phyloP scores from a whole-genome alignment of 2,329 filamentous ascomycete species.

The Neoscytalidium dimidiatum region DNA sequence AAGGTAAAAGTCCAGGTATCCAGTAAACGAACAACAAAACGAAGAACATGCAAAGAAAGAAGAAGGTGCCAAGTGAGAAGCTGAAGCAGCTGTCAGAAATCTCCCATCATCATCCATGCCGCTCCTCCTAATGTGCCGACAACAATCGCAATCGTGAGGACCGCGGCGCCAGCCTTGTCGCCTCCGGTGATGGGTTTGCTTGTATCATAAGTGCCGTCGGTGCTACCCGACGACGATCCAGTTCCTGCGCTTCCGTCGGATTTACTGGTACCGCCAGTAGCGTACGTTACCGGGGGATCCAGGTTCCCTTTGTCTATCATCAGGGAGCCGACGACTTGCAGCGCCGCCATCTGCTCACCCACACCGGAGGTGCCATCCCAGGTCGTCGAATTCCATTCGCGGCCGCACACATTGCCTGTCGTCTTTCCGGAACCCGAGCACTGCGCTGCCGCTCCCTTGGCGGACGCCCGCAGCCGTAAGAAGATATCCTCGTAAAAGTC shows the following conservation, averaged over 20 bases:
- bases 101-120: constrained; percentile 28
- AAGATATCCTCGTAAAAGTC: constrained; percentile 57
- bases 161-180: constrained; percentile 45
- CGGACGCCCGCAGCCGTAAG: constrained; percentile 59
- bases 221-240: constrained; percentile 21
- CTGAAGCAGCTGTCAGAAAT: constrained; percentile 5
- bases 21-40: not conserved
- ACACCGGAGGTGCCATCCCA: constrained; percentile 56
- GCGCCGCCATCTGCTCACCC: constrained; percentile 55
- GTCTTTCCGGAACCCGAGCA: constrained; percentile 61
- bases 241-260: constrained; percentile 46
- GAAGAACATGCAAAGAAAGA: constrained; percentile 1
- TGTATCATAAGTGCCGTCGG: constrained; percentile 22
- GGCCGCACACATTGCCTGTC: constrained; percentile 60
- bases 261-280: constrained; percentile 53
- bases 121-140: constrained; percentile 12
- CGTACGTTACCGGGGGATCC: constrained; percentile 46
- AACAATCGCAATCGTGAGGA: constrained; percentile 19
- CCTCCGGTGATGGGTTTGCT: constrained; percentile 34
- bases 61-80: not conserved
- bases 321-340: constrained; percentile 52
- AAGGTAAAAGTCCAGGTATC: constrained; percentile 14
- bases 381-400: constrained; percentile 58
- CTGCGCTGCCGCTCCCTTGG: constrained; percentile 60
- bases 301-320: constrained; percentile 37